Evolutionary conservation across 257 asterid species (phyloP).

Genomic region (Solanum clarkiae): DNA sequence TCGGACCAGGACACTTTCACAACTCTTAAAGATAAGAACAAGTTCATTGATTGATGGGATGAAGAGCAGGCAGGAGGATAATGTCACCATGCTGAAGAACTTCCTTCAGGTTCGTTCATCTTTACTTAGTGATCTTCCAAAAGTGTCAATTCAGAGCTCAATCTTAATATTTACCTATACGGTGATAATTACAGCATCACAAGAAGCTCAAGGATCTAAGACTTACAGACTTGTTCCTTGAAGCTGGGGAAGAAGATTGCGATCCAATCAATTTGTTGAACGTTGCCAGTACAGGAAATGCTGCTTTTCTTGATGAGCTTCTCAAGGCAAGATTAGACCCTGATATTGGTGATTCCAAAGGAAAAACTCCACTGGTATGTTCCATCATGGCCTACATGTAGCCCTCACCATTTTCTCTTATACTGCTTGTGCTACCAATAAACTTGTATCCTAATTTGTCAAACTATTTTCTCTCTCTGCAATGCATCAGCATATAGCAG

Average conservation of each 20-base stretch:
- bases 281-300: slow-evolving; percentile 77
- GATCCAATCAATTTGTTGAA: slow-evolving; percentile 57
- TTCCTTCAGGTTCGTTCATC: slow-evolving; percentile 47
- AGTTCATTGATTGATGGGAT: slow-evolving; percentile 42
- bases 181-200: slow-evolving; percentile 46
- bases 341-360: slow-evolving; percentile 65
- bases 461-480: neutral
- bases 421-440: neutral
- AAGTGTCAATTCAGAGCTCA: neutral
- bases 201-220: slow-evolving; percentile 56
- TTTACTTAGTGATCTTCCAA: neutral
- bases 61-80: slow-evolving; percentile 56
- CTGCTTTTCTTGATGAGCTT: slow-evolving; percentile 85
- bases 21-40: slow-evolving; percentile 65
- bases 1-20: slow-evolving; percentile 76
- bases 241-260: slow-evolving; percentile 45
- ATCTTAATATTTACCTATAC: neutral
- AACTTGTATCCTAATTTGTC: neutral
- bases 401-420: neutral
- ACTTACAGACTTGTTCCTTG: slow-evolving; percentile 48
- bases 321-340: slow-evolving; percentile 81
- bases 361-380: slow-evolving; percentile 75
- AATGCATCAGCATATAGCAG: slow-evolving; percentile 68
- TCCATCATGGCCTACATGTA: neutral
- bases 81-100: slow-evolving; percentile 58